phyloP scores from a whole-genome alignment of 352 stramenopile species.

The Globisporangium uncinulatum region DNA sequence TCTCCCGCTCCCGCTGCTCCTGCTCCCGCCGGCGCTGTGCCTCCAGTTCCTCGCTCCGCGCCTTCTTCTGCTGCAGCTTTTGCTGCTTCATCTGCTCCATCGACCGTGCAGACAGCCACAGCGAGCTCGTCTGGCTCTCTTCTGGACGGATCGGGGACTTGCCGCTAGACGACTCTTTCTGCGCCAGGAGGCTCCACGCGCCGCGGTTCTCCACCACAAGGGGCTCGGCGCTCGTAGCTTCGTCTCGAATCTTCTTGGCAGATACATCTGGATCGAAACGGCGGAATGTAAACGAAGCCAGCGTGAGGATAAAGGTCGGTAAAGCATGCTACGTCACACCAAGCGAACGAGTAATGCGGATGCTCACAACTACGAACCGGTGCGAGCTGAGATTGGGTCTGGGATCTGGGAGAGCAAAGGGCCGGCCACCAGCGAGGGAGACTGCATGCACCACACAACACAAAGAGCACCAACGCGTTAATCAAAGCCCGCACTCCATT shows the following conservation, averaged over 20 bases:
- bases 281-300: not conserved
- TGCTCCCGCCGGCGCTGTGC: conserved; percentile 55
- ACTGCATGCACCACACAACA: conserved; percentile 25
- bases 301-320: not conserved
- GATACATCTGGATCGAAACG: conserved; percentile 31
- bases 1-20: conserved; percentile 68
- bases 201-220: conserved; percentile 78
- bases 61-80: conserved; percentile 79
- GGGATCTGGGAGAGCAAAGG: conserved; percentile 45
- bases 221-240: conserved; percentile 50
- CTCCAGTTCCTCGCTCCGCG: conserved; percentile 61
- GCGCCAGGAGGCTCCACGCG: conserved; percentile 79
- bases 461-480: conserved; percentile 7
- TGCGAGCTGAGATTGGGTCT: conserved; percentile 23
- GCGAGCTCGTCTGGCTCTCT: conserved; percentile 65
- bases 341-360: not conserved
- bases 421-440: conserved; percentile 48
- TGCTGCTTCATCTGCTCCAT: conserved; percentile 88
- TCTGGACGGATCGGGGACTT: conserved; percentile 52
- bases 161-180: conserved; percentile 62
- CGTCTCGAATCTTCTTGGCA: conserved; percentile 74
- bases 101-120: conserved; percentile 78
- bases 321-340: conserved; percentile 1
- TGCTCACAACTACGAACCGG: conserved; percentile 27
- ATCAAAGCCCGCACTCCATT: conserved; percentile 19